Evolutionary conservation across 75 land plant genomes (phyloP), one percentile per base, ranked within the genome.

Genomic region (Chamaecyparis obtusa): DNA sequence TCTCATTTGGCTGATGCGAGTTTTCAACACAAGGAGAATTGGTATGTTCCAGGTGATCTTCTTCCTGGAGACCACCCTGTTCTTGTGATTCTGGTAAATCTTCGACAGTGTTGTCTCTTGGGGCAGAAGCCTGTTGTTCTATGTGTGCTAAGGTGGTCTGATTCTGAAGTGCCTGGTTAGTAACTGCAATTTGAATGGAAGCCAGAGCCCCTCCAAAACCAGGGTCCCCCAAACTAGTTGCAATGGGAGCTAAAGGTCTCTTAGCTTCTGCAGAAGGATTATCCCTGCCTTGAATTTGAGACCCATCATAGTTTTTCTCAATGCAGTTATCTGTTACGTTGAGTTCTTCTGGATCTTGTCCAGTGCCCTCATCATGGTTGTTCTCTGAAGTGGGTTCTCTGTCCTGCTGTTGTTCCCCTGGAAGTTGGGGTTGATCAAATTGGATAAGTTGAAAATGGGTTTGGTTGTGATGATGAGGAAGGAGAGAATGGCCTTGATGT

Each of bases 401-500:
- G 15, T 46, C 13, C 14, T 72, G 13, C 36, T 32, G 36, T 46
- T n/a, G 44, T 46, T 81, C 83, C n/a, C 30, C 83, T 81, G 30
- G 30, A 10, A 8, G 54, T 3, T 44, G 51, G 4, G 83, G 16
- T 3, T 27, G 83, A n/a, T 81, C 51, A 81, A 46, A 46, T 44
- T 81, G 83, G 27, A n/a, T 43, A n/a, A 81, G 83, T 27, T 81
- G 83, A 81, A 81, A 81, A 27, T 81, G 49, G 83, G 44, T 37
- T 27, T 80, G 83, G 44, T 80, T 27, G 44, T 8, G 49, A 37
- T 44, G 83, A 27, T 24, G 54, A 37, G 39, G 33, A 8, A 9
- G 83, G 9, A 43, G 32, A 19, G 83, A 27, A 43, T 81, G 83
- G 0, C 32, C 36, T 72, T 80, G 83, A 37, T 77, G 80, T 32